These are phyloP conservation scores for Gentiana macrophylla DNA, from an alignment of 257 asterid genomes.

Conservation along the genomic window DNA sequence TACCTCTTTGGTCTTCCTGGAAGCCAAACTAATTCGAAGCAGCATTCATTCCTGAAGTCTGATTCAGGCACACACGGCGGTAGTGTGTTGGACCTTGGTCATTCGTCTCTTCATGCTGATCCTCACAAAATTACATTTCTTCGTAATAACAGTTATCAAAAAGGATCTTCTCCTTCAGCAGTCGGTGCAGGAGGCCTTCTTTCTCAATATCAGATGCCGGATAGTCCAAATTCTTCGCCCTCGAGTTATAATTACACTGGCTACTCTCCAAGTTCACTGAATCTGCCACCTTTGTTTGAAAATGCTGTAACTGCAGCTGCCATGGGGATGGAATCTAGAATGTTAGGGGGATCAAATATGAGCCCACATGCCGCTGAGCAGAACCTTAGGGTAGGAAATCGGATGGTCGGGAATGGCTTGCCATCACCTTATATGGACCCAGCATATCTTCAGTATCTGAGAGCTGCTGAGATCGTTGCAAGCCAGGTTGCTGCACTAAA, in stretches of 20 bases:
- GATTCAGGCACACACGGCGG: constrained; percentile 28
- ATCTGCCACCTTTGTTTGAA: constrained; percentile 83
- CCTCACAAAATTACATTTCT: constrained; percentile 35
- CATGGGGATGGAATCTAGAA: constrained; percentile 71
- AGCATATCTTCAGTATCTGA: constrained; percentile 64
- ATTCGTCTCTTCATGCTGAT: constrained; percentile 31
- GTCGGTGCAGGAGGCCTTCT: constrained; percentile 36
- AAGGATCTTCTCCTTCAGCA: constrained; percentile 47
- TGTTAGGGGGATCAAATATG: constrained; percentile 54
- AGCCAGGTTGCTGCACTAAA: constrained; percentile 49
- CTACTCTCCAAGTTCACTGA: constrained; percentile 60
- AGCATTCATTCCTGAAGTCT: constrained; percentile 37
- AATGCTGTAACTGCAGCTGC: constrained; percentile 94
- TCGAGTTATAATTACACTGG: constrained; percentile 51
- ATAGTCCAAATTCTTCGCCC: constrained; percentile 63
- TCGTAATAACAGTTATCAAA: constrained; percentile 39
- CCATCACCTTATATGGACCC: constrained; percentile 65
- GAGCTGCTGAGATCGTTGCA: constrained; percentile 62
- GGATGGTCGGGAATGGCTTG: constrained; percentile 42
- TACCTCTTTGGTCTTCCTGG: constrained; percentile 53
- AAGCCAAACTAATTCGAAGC: constrained; percentile 41
- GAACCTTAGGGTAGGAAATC: constrained; percentile 55
- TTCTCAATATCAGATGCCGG: constrained; percentile 61
- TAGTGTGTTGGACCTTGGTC: constrained; percentile 29
- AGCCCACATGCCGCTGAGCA: constrained; percentile 49